Conservation (phyloP, 1,284 basidiomycete species). For the Ustilago loliicola region DNA sequence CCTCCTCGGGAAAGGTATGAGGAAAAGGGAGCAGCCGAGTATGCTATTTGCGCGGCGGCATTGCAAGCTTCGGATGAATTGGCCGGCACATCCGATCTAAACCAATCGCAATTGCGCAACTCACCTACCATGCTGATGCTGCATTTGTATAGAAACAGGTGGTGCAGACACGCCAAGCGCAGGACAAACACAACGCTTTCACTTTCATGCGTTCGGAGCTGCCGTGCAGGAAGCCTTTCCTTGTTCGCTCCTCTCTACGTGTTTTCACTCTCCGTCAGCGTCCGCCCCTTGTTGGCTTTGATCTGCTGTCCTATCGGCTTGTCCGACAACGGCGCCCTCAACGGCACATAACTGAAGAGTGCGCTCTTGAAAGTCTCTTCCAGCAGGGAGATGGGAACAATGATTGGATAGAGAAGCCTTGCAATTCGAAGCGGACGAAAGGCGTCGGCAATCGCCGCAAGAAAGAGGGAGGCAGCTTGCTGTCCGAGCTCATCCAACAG, state of each 20-base stretch:
- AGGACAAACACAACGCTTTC: background rate
- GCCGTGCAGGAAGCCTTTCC: background rate
- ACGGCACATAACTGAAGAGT: no score
- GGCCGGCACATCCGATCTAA: conserved; percentile 1
- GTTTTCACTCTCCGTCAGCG: background rate
- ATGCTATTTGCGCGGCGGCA: background rate
- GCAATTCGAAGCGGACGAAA: no score
- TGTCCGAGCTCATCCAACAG: background rate
- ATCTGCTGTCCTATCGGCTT: background rate
- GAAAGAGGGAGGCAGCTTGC: background rate
- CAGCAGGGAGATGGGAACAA: no score
- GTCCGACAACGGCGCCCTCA: background rate
- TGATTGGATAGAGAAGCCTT: no score
- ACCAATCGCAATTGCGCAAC: background rate
- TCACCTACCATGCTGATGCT: background rate
- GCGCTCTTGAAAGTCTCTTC: no score
- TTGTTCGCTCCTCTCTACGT: background rate
- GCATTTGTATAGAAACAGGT: no score
- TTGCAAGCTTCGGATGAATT: background rate
- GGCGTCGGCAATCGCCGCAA: no score
- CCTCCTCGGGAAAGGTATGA: background rate
- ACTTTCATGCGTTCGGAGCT: conserved; percentile 2
- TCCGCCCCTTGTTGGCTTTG: background rate
- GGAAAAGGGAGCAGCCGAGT: background rate
- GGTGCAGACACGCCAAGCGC: conserved; percentile 8